A percentile compares a stretch with the other conserved stretches of the same genome.
phyloP scores from a whole-genome alignment of 768 basidiomycete genomes.

The Leccinum rimulosum region DNA sequence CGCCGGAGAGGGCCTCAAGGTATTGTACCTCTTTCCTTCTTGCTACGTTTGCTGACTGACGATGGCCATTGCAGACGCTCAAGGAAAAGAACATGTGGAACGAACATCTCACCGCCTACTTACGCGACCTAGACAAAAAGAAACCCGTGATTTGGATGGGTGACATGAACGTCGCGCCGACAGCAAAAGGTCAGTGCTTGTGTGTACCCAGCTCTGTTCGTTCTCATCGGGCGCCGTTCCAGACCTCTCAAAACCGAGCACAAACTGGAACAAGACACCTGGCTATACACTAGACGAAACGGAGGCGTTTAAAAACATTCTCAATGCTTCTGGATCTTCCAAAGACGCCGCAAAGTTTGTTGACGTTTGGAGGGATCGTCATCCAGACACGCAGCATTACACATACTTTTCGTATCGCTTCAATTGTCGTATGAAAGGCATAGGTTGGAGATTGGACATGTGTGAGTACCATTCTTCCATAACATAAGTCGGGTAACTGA shows the following conservation, averaged over 20 bases:
- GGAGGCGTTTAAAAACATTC: constrained; percentile 65
- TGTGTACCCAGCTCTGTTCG: neutral
- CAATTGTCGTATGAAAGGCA: constrained; percentile 73
- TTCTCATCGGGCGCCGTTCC: neutral
- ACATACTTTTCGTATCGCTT: constrained; percentile 86
- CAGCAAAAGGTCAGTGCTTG: constrained; percentile 51
- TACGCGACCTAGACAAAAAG: constrained; percentile 67
- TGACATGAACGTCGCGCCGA: constrained; percentile 85
- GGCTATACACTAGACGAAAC: constrained; percentile 86
- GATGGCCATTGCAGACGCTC: constrained; percentile 51
- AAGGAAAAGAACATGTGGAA: constrained; percentile 80
- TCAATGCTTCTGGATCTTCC: constrained; percentile 46
- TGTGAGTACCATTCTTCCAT: constrained; percentile 47
- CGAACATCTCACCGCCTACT: constrained; percentile 66
- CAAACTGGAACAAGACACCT: constrained; percentile 86
- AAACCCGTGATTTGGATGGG: constrained; percentile 90
- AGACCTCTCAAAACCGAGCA: constrained; percentile 69
- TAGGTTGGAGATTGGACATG: constrained; percentile 87
- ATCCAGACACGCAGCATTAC: constrained; percentile 71
- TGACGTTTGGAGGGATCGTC: constrained; percentile 75
- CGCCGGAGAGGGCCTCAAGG: constrained; percentile 76
- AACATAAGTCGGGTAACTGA: constrained; percentile 2
- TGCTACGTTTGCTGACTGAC: neutral
- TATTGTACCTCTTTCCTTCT: constrained; percentile 20
- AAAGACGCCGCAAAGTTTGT: constrained; percentile 50